These are phyloP conservation scores for Hygrocybe coccinea DNA, from an alignment of 768 basidiomycete species.

Conservation along the genomic window DNA sequence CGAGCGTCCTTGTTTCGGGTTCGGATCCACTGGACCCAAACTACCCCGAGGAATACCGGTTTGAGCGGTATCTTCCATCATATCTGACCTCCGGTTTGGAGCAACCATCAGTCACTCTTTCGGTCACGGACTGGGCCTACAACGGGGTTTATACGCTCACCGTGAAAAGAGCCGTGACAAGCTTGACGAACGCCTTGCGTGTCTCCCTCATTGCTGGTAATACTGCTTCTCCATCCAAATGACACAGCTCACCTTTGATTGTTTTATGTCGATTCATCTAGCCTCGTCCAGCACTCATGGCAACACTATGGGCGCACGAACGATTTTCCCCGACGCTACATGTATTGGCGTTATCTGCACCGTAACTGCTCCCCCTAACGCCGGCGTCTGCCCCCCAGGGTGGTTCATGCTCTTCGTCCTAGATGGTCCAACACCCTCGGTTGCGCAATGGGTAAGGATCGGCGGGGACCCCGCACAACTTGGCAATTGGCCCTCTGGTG, in stretches of 20 bases:
- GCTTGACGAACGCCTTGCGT: conserved; percentile 38
- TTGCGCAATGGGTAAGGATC: conserved; percentile 69
- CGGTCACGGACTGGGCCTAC: conserved; percentile 58
- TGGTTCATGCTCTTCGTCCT: conserved; percentile 75
- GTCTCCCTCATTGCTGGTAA: conserved; percentile 64
- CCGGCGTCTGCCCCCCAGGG: conserved; percentile 64
- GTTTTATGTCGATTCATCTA: background rate
- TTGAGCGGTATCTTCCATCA: conserved; percentile 77
- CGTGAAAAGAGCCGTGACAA: conserved; percentile 34
- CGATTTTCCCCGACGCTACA: conserved; percentile 2
- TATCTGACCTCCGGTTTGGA: conserved; percentile 63
- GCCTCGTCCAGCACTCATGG: background rate
- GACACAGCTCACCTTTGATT: no score
- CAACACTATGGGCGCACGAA: background rate
- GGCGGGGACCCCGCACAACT: conserved; percentile 68
- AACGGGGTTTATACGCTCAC: conserved; percentile 48
- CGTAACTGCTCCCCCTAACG: conserved; percentile 72
- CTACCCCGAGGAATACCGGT: conserved; percentile 74
- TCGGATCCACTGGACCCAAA: conserved; percentile 55
- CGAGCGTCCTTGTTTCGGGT: conserved; percentile 16
- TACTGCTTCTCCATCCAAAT: conserved; percentile 50
- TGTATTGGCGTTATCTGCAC: conserved; percentile 68
- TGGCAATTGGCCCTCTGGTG: conserved; percentile 68
- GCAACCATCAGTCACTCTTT: conserved; percentile 59
- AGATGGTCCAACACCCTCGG: conserved; percentile 74